A percentile compares a stretch with the other conserved stretches of the same genome.
Conservation (phyloP, 2,329 filamentous ascomycete genomes). For the Byssoonygena ceratinophila region DNA sequence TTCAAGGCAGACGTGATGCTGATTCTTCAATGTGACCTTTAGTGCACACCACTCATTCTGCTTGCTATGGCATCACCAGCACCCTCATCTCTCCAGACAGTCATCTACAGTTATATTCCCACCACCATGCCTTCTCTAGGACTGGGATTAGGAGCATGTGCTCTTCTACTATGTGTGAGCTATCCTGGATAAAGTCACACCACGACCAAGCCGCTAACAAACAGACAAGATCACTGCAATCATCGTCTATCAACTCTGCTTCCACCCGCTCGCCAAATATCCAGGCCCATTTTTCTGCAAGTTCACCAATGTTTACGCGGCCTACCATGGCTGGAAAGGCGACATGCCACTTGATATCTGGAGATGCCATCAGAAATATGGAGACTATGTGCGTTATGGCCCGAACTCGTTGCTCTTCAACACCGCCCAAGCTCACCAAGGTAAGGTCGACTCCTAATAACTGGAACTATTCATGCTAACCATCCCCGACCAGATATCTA, state of each 20-base stretch:
- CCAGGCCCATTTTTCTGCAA: conserved; percentile 16
- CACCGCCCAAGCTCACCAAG: conserved; percentile 54
- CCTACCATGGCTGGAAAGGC: conserved; percentile 11
- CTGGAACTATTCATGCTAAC: background rate
- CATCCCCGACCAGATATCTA: conserved; percentile 35
- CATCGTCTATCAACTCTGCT: conserved; percentile 13
- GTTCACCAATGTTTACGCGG: conserved; percentile 9
- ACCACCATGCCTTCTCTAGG: no score
- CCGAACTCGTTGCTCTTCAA: conserved; percentile 72
- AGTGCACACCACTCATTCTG: no score
- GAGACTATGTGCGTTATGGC: conserved; percentile 61
- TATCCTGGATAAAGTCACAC: no score
- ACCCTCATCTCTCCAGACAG: no score
- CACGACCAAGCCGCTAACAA: no score
- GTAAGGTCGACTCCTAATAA: background rate
- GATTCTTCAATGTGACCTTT: no score
- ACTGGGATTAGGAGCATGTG: no score
- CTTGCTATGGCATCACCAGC: no score
- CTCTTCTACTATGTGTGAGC: no score
- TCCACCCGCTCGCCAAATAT: conserved; percentile 17
- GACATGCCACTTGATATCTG: conserved; percentile 10
- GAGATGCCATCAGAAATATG: conserved; percentile 22
- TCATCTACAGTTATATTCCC: no score
- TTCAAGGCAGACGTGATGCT: no score
- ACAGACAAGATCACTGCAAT: background rate